Base-by-base conservation (phyloP, 148 eudicot species). In the Spergularia marina region DNA sequence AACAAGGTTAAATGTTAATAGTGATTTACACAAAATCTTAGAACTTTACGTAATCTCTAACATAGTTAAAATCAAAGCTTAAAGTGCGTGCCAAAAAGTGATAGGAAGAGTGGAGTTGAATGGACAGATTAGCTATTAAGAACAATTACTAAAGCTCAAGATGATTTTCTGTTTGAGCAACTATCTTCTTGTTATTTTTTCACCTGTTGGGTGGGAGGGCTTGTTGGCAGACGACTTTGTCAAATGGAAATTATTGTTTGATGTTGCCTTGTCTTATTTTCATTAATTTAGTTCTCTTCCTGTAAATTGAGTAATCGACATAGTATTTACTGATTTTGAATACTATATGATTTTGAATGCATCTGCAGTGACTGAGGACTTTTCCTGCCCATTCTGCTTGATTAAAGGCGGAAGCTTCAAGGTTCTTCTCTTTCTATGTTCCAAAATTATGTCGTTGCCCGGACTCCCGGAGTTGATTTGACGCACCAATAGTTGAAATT, bases 331-430 rank as follows among this genome's bases (percentile, higher is more conserved):
- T 65, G 20, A 34, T 39, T 17, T 65, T 65, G 60, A 56, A 2
- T 15, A 5, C 36, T 13, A 64, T 7, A 23, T 72, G 63, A 36
- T 72, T 34, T 71, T 75, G 53, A 44, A 18, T 52, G 20, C 18
- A 9, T 68, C 44, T 83, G 86, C 91, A 95, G 98, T 95, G 62
- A 92, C 97, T 4, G 96, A 89, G 76, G 98, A 95, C 76, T 95
- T 95, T 75, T 73, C 91, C 39, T 95, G 98, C 74, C 94, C 98
- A 49, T 92, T 95, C 81, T 95, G 98, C 86, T 86, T 95, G 91
- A 89, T 90, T 20, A 85, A 88, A 85, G 90, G 97, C 82, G 90
- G 90, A 39, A 89, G 96, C 77, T 95, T 88, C 74, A 86, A 89
- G 98, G 98, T 92, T 77, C 21, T 25, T 76, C 59, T 72, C 5